These are phyloP conservation scores for Phytophthora hybrid DNA, from an alignment of 352 stramenopile species.

Conservation along the genomic window DNA sequence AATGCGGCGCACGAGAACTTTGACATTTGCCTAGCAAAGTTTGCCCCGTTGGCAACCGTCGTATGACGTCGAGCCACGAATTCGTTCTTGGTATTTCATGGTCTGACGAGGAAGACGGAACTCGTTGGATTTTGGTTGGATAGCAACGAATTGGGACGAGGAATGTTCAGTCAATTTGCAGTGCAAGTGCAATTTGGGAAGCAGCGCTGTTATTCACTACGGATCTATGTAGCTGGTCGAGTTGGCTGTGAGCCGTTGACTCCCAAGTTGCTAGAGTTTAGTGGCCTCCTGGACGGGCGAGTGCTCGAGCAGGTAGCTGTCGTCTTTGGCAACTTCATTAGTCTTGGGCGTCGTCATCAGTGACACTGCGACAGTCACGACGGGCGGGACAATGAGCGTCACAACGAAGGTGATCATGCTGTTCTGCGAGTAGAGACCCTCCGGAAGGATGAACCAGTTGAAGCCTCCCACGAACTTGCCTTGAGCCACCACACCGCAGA, in stretches of 20 bases:
- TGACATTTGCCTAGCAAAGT: not conserved
- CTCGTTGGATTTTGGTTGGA: too few species aligned
- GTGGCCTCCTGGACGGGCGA: slow-evolving; percentile 17
- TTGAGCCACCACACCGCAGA: slow-evolving; percentile 57
- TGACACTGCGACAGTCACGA: slow-evolving; percentile 57
- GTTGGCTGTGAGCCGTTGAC: not conserved
- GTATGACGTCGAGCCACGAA: not conserved
- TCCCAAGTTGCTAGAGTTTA: not conserved
- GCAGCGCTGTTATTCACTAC: not conserved
- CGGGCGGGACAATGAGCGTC: slow-evolving; percentile 54
- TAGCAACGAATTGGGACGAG: not conserved
- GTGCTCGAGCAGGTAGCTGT: slow-evolving; percentile 27
- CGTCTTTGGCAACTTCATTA: slow-evolving; percentile 20
- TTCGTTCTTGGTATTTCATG: not conserved
- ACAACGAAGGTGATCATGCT: slow-evolving; percentile 80
- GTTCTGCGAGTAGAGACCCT: slow-evolving; percentile 67
- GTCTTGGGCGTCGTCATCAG: slow-evolving; percentile 40
- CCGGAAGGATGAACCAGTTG: slow-evolving; percentile 67
- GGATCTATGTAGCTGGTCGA: not conserved
- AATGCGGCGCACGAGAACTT: not conserved
- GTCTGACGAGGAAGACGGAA: not conserved
- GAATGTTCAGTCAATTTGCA: not conserved
- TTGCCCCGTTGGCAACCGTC: not conserved
- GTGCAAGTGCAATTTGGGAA: not conserved
- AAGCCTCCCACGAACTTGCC: slow-evolving; percentile 69